Evolutionary conservation across 768 basidiomycete species (phyloP).

Genomic region (Phanerochaete sordida): DNA sequence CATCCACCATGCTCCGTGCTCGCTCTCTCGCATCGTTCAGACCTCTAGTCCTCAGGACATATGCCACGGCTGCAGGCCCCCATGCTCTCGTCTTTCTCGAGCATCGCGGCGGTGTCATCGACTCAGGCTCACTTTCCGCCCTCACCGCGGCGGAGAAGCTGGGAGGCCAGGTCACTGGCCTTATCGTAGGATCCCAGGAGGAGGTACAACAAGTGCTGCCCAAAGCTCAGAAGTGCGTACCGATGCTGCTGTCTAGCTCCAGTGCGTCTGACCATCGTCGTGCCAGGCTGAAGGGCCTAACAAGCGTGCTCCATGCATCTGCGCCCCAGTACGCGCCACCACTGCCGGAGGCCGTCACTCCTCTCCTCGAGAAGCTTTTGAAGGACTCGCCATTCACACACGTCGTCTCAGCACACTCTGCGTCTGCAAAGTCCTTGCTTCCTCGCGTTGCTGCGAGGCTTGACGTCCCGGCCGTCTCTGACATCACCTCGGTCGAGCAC

Average conservation of each 20-base stretch:
- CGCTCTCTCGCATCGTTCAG: slow-evolving; percentile 7
- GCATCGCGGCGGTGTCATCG: slow-evolving; percentile 77
- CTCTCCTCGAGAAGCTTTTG: slow-evolving; percentile 75
- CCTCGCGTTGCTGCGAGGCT: slow-evolving; percentile 89
- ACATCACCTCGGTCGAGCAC: slow-evolving; percentile 80
- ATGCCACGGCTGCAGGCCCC: slow-evolving; percentile 58
- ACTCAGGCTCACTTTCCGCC: slow-evolving; percentile 84
- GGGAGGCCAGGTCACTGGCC: slow-evolving; percentile 81
- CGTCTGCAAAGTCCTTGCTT: slow-evolving; percentile 87
- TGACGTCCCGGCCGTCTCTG: slow-evolving; percentile 88
- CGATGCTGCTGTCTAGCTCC: slow-evolving; percentile 13
- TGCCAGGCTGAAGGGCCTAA: slow-evolving; percentile 63
- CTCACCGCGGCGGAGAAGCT: slow-evolving; percentile 86
- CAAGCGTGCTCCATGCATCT: slow-evolving; percentile 62
- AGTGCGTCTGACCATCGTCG: neutral
- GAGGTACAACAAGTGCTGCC: slow-evolving; percentile 65
- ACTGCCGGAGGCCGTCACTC: slow-evolving; percentile 77
- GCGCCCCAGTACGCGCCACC: slow-evolving; percentile 66
- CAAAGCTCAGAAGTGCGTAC: slow-evolving; percentile 71
- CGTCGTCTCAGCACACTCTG: slow-evolving; percentile 88
- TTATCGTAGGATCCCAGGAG: slow-evolving; percentile 67
- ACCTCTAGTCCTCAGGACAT: slow-evolving; percentile 34
- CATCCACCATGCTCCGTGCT: slow-evolving; percentile 15
- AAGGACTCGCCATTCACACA: slow-evolving; percentile 76
- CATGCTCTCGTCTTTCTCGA: slow-evolving; percentile 89